Evolutionary conservation across 805 yeast genomes (phyloP).

Genomic region (Grigorovia transvaalensis): DNA sequence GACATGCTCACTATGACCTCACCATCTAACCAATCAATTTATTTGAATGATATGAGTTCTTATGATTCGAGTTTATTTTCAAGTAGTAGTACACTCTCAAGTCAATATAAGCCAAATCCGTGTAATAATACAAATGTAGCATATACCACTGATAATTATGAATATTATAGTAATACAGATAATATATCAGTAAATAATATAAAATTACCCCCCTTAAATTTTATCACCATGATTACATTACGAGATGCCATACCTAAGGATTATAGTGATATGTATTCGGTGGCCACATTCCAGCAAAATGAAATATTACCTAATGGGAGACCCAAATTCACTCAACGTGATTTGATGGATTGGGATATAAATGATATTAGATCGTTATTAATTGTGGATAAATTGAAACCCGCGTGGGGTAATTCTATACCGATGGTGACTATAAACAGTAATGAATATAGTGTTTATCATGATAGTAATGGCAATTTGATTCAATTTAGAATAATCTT

Average conservation of each 20-base stretch:
- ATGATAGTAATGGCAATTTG: not conserved
- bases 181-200: not conserved
- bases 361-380: conserved; percentile 60
- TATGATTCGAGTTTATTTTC: conserved; percentile 9
- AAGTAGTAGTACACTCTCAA: not conserved
- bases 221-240: conserved; percentile 25
- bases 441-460: not conserved
- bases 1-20: not conserved
- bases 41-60: conserved; percentile 3
- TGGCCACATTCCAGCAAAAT: conserved; percentile 38
- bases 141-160: no score
- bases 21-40: not conserved
- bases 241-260: conserved; percentile 43
- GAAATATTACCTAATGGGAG: conserved; percentile 43
- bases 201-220: conserved; percentile 9
- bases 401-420: conserved; percentile 46
- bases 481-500: conserved; percentile 30
- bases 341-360: conserved; percentile 57
- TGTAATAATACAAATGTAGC: not conserved
- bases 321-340: conserved; percentile 52
- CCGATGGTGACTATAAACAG: conserved; percentile 31
- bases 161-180: not conserved
- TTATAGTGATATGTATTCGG: conserved; percentile 47
- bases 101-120: not conserved
- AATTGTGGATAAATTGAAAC: conserved; percentile 39